phyloP scores from a whole-genome alignment of 495 filamentous ascomycete species.

The Cryomyces antarcticus region DNA sequence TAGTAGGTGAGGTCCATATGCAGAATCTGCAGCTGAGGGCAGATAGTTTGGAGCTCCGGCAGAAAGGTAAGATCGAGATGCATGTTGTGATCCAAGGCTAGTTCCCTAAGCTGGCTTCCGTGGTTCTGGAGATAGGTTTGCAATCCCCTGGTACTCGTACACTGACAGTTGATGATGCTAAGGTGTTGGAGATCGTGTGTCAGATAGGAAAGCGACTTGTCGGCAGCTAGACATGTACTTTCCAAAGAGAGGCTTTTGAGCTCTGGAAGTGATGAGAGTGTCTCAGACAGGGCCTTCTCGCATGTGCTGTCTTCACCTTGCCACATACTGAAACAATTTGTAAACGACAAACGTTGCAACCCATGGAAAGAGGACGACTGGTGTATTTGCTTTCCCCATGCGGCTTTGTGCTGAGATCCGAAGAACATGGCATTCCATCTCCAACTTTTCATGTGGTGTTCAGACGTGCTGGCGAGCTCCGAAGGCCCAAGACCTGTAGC shows the following conservation, averaged over 20 bases:
- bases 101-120: slow-evolving; percentile 37
- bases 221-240: slow-evolving; percentile 42
- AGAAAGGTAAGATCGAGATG: slow-evolving; percentile 55
- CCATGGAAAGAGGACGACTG: slow-evolving; percentile 33
- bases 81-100: slow-evolving; percentile 57
- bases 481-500: too few relatives aligned
- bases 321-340: slow-evolving; percentile 8
- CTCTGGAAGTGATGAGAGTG: slow-evolving; percentile 36
- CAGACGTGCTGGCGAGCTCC: slow-evolving; percentile 17
- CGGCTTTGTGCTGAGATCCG: slow-evolving; percentile 18
- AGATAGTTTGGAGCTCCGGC: slow-evolving; percentile 33
- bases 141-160: slow-evolving; percentile 38
- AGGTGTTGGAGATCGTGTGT: slow-evolving; percentile 42
- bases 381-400: slow-evolving; percentile 35
- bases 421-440: slow-evolving; percentile 57
- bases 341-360: slow-evolving; percentile 13
- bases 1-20: slow-evolving; percentile 54
- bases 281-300: slow-evolving; percentile 27
- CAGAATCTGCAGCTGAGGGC: slow-evolving; percentile 46
- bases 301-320: slow-evolving; percentile 15
- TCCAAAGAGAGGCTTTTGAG: slow-evolving; percentile 45
- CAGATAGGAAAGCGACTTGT: slow-evolving; percentile 35
- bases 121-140: slow-evolving; percentile 36
- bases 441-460: slow-evolving; percentile 38
- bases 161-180: slow-evolving; percentile 54